These are phyloP conservation scores for Pythium chondricola DNA, from an alignment of 352 stramenopile genomes.

Conservation along the genomic window DNA sequence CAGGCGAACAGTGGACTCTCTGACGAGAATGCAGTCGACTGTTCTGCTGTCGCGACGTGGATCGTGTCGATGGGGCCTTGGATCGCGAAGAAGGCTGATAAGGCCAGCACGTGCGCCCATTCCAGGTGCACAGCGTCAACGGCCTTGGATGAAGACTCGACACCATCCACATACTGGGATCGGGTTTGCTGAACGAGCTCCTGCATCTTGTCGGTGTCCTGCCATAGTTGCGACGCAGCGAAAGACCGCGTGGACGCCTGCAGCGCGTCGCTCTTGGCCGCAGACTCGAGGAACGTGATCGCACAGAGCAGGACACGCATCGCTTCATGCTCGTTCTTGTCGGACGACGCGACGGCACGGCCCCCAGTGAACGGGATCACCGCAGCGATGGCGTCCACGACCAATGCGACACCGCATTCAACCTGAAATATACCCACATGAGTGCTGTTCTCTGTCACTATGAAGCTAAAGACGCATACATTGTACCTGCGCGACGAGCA, in stretches of 20 bases:
- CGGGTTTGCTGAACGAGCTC: slow-evolving; percentile 11
- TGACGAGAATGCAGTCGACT: neutral
- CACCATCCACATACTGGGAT: slow-evolving; percentile 10
- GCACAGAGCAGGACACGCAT: slow-evolving; percentile 8
- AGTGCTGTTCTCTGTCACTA: neutral
- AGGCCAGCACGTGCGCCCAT: slow-evolving; percentile 4
- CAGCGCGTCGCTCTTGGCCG: slow-evolving; percentile 10
- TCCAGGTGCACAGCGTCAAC: neutral
- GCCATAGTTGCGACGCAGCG: slow-evolving; percentile 13
- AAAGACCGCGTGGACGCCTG: slow-evolving; percentile 17
- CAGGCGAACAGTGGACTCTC: neutral
- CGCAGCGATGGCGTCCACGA: slow-evolving; percentile 10
- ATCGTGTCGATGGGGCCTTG: neutral
- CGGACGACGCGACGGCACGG: slow-evolving; percentile 1
- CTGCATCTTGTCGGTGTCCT: slow-evolving; percentile 5
- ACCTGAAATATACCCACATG: neutral
- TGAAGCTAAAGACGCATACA: no score
- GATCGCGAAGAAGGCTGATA: slow-evolving; percentile 3
- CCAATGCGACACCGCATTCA: slow-evolving; percentile 16
- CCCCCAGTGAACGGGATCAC: slow-evolving; percentile 13
- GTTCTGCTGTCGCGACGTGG: neutral
- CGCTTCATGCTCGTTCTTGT: slow-evolving; percentile 13
- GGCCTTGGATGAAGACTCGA: neutral
- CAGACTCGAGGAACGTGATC: slow-evolving; percentile 11
- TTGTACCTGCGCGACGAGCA: slow-evolving; percentile 24